Evolutionary conservation across 495 filamentous ascomycete species (phyloP).

Genomic region (Copromyces sp.): DNA sequence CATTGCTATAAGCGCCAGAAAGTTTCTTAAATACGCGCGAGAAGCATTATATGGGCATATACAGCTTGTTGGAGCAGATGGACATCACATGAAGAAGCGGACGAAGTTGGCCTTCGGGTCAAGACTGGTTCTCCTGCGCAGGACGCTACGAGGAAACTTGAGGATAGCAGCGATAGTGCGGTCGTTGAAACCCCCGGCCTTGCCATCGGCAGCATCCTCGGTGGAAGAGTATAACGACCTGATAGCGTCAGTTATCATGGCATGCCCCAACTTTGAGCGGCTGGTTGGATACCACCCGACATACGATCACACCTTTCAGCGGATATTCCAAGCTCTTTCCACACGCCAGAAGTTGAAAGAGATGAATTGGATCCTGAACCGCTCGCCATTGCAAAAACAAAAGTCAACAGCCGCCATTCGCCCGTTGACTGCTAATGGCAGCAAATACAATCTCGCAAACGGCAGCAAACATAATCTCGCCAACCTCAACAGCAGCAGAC

Average conservation of each 20-base stretch:
- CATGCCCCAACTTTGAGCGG: slow-evolving; percentile 73
- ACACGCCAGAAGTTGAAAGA: slow-evolving; percentile 65
- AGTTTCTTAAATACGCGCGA: slow-evolving; percentile 58
- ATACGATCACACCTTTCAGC: slow-evolving; percentile 64
- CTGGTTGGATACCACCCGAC: slow-evolving; percentile 59
- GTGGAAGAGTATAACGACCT: slow-evolving; percentile 57
- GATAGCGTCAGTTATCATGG: slow-evolving; percentile 72
- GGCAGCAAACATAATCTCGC: slow-evolving; percentile 7
- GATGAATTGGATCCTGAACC: slow-evolving; percentile 64
- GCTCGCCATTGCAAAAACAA: slow-evolving; percentile 26
- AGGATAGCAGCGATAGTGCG: slow-evolving; percentile 63
- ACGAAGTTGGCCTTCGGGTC: slow-evolving; percentile 56
- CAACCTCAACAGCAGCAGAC: background rate
- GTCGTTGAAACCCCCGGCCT: slow-evolving; percentile 62
- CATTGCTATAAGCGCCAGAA: slow-evolving; percentile 54
- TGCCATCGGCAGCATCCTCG: slow-evolving; percentile 39
- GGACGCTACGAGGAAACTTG: slow-evolving; percentile 62
- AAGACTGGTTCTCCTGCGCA: slow-evolving; percentile 62
- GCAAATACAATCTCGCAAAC: background rate
- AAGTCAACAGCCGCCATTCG: background rate
- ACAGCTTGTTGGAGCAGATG: slow-evolving; percentile 59
- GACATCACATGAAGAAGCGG: slow-evolving; percentile 53
- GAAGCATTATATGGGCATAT: slow-evolving; percentile 61
- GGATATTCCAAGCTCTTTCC: slow-evolving; percentile 68
- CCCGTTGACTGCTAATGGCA: background rate